Evolutionary conservation across 2,329 filamentous ascomycete species (phyloP).

Genomic region (Fusarium siculi): DNA sequence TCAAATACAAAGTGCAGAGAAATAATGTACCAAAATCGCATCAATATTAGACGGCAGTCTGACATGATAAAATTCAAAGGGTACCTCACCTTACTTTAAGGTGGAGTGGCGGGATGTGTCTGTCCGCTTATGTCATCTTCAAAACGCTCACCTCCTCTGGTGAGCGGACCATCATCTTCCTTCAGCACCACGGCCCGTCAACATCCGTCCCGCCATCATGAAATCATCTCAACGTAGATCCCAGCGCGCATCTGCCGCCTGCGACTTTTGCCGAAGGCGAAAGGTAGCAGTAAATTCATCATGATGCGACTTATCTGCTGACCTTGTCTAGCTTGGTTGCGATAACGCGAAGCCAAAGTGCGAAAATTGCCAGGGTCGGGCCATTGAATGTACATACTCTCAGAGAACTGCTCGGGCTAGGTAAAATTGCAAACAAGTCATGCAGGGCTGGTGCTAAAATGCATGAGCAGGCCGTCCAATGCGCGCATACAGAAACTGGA

Average conservation of each 20-base stretch:
- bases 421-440: fast-evolving
- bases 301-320: fast-evolving
- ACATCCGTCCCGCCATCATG: not conserved
- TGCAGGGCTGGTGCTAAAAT: fast-evolving
- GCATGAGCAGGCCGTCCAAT: slow-evolving; percentile 19
- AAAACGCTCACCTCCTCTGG: not conserved
- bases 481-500: slow-evolving; percentile 48
- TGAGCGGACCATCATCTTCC: not conserved
- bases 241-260: slow-evolving; percentile 16
- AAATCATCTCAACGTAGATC: not conserved
- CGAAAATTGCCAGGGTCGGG: slow-evolving; percentile 22
- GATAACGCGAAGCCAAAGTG: slow-evolving; percentile 35
- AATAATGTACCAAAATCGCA: too few relatives aligned
- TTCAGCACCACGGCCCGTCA: not conserved
- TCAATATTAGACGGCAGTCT: not conserved
- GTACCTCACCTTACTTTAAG: not conserved
- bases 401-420: slow-evolving; percentile 13
- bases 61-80: not conserved
- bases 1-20: too few relatives aligned
- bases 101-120: not conserved
- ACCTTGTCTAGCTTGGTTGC: slow-evolving; percentile 19
- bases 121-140: slow-evolving; percentile 6
- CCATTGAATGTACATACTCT: slow-evolving; percentile 25
- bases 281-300: not conserved
- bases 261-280: slow-evolving; percentile 38